Conservation (phyloP, 1,139 yeast species). For the Blastobotrys buckinghamii region DNA sequence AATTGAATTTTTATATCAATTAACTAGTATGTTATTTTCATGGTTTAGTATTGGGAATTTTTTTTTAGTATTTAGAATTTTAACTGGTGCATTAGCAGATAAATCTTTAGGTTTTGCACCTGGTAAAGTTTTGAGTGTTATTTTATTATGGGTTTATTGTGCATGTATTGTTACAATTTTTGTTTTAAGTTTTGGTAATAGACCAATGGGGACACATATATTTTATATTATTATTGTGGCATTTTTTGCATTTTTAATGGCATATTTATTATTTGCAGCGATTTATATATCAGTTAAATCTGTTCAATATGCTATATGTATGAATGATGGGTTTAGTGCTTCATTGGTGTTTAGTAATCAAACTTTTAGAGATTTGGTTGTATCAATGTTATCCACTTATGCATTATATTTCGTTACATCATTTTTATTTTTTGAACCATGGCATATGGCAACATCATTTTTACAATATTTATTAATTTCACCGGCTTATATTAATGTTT, state of each 20-base stretch:
- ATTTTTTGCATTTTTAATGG: conserved; percentile 89
- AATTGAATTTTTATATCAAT: conserved; percentile 65
- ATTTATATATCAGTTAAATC: conserved; percentile 76
- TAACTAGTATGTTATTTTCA: conserved; percentile 58
- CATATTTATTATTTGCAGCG: conserved; percentile 86
- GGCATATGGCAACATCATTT: conserved; percentile 72
- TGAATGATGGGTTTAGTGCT: conserved; percentile 40
- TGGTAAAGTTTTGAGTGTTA: conserved; percentile 70
- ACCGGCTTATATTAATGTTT: conserved; percentile 71
- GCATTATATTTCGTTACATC: conserved; percentile 75
- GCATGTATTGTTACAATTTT: conserved; percentile 88
- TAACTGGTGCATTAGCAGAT: conserved; percentile 63
- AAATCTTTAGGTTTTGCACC: conserved; percentile 53
- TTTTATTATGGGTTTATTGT: conserved; percentile 83
- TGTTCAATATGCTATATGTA: conserved; percentile 40
- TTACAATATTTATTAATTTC: conserved; percentile 63
- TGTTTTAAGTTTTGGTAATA: conserved; percentile 87
- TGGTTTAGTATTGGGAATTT: conserved; percentile 79
- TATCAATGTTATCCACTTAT: conserved; percentile 84
- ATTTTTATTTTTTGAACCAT: conserved; percentile 65
- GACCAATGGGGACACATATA: conserved; percentile 84
- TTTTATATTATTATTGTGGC: conserved; percentile 78
- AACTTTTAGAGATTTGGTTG: conserved; percentile 74
- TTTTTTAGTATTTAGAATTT: conserved; percentile 68
- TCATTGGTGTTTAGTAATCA: conserved; percentile 51